Base-by-base conservation (phyloP, 257 asterid genomes). In the Eucommia ulmoides region DNA sequence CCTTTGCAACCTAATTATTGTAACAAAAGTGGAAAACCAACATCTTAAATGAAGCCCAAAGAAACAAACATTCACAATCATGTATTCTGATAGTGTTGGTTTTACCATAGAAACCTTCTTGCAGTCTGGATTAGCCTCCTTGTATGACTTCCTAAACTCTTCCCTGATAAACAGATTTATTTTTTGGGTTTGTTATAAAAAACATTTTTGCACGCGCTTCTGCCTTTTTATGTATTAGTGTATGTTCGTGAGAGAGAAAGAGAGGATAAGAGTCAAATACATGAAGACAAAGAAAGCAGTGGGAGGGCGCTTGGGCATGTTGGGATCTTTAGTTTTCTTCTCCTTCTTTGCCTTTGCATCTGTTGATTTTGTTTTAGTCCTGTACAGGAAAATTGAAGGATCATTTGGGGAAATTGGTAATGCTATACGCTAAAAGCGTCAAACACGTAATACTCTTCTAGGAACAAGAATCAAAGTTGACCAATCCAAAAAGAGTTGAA, bases 261-360 rank as follows among this genome's bases (percentile, higher is more conserved):
- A 24, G 1, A 19, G 0, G 17, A 23, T 9, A 12, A 20, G 33
- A 19, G 51, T 7, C 9, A 15, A 53, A 22, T 75, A 82, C 97
- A 88, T 66, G 89, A 88, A 88, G 8, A 84, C 16, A 5, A 84
- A 88, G 79, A 84, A 88, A 1, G 97, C 93, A 46, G 94, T 81
- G 2, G 72, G 73, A 24, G 97, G 93, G 17, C 92, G 83, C 53
- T 88, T 88, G 1, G 65, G 88, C 1, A 65, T 72, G 49, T 72
- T 77, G 0, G 81, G 66, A 35, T 71, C 50, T 67, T 81, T 79
- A 0, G 59, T 57, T 60, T 74, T n/a, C n/a, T n/a, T n/a, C n/a
- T n/a, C n/a, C n/a, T n/a, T 72, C 74, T 72, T 76, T 12, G 74
- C 16, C 46, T 59, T 80, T 22, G 80, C 59, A 22, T 74, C 87